Evolutionary conservation across 108 stramenopile genomes (phyloP).

Genomic region (Seminavis robusta): DNA sequence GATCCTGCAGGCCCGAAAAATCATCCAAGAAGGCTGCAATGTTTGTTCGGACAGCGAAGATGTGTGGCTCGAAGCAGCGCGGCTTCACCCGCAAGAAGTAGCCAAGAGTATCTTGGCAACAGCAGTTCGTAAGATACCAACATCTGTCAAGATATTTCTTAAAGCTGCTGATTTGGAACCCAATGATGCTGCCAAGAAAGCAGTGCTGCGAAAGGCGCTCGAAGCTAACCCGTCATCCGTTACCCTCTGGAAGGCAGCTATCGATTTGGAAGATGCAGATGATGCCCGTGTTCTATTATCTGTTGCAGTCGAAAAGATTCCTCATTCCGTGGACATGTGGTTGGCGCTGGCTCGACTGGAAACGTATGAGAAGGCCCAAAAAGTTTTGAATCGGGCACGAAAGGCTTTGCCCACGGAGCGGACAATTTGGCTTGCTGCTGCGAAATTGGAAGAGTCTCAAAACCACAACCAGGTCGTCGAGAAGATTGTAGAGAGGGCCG

Average conservation of each 20-base stretch:
- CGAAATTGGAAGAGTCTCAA: conserved; percentile 97
- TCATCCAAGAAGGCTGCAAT: conserved; percentile 96
- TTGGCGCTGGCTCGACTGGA: conserved; percentile 96
- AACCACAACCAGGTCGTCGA: conserved; percentile 72
- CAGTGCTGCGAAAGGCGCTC: conserved; percentile 91
- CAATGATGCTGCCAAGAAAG: conserved; percentile 80
- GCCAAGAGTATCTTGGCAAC: conserved; percentile 90
- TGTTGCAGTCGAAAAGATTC: conserved; percentile 96
- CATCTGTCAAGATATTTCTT: conserved; percentile 71
- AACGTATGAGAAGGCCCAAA: conserved; percentile 94
- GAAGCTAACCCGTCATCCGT: conserved; percentile 92
- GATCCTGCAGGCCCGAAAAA: conserved; percentile 88
- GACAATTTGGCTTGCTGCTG: conserved; percentile 94
- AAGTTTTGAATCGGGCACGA: conserved; percentile 93
- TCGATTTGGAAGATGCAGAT: conserved; percentile 94
- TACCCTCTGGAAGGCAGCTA: conserved; percentile 94
- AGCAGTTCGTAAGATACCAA: conserved; percentile 64
- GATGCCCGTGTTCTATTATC: conserved; percentile 91
- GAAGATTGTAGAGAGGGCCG: conserved; percentile 78
- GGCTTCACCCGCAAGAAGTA: conserved; percentile 82
- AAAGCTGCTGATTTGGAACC: conserved; percentile 80
- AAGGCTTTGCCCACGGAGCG: conserved; percentile 90
- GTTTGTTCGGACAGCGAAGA: conserved; percentile 91
- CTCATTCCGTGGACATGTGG: conserved; percentile 96
- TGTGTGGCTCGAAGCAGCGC: conserved; percentile 98